phyloP scores from a whole-genome alignment of 208 protist genomes.

The Balamuthia mandrillaris region DNA sequence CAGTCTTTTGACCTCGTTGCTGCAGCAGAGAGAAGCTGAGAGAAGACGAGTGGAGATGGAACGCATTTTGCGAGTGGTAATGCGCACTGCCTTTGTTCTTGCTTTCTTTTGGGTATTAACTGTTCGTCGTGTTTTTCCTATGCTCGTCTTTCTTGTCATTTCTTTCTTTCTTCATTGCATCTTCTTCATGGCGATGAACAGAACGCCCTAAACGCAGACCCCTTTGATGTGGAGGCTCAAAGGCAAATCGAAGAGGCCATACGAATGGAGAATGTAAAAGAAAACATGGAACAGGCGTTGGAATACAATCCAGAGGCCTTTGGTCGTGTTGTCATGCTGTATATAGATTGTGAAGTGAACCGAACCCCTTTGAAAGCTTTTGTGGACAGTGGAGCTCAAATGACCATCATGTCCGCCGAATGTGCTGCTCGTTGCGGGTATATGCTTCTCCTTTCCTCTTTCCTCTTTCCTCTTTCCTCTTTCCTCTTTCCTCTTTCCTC shows the following conservation, averaged over 20 bases:
- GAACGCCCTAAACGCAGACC: constrained; percentile 48
- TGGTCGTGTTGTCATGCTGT: constrained; percentile 84
- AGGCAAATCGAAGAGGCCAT: constrained; percentile 77
- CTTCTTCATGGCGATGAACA: constrained; percentile 1
- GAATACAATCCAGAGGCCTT: constrained; percentile 92
- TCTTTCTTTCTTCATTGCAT: background rate
- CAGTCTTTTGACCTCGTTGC: background rate
- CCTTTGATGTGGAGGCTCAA: constrained; percentile 75
- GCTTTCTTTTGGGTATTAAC: too few species aligned
- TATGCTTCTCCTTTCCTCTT: background rate
- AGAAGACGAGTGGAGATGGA: constrained; percentile 4
- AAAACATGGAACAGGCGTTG: constrained; percentile 83
- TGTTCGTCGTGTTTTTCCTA: background rate
- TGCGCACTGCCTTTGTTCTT: too few species aligned
- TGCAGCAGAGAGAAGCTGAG: background rate
- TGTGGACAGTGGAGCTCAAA: constrained; percentile 82
- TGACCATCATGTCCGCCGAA: constrained; percentile 74
- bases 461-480: background rate
- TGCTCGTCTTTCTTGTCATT: background rate
- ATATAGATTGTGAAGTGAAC: constrained; percentile 86
- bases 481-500: background rate
- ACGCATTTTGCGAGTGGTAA: constrained; percentile 6
- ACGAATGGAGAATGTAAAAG: constrained; percentile 77
- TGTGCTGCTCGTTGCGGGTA: constrained; percentile 80
- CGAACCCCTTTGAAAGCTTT: constrained; percentile 85